Evolutionary conservation across 371 early-diverging fungal species (phyloP), one percentile per base, ranked within the genome.

Genomic region (Rhizopus arrhizus): DNA sequence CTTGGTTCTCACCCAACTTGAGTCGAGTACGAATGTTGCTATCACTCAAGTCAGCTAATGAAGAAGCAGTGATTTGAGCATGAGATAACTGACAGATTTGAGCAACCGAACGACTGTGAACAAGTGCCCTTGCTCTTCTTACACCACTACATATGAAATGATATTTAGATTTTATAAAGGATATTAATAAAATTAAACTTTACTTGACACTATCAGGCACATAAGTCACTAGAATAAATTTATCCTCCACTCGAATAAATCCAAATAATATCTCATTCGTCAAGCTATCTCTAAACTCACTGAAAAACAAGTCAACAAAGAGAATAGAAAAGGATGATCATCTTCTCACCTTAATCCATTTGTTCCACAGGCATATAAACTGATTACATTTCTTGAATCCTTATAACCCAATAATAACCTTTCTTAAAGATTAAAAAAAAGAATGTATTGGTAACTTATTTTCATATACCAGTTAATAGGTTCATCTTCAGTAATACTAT

Each of bases 391-490:
- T 58, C 86, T 78, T 15, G 87, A 83, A 48, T 86, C 88, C 57
- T 81, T 77, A 67, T 90, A 90, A 28, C 90, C 90, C 31, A 87
- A 78, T 33, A 90, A 66, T 13, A 89, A 66, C 90, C 90, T 89
- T 47, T 48, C 34, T 50, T 32, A 35, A 12, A 15, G 22, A 22
- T 22, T 28, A 12, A 10, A 55, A 34, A 11, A 10, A 55, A 34
- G 7, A 10, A 8, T 34, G 41, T 16, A 28, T 34, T 15, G 12
- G 11, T 34, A 13, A 38, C 34, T 47, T 29, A 29, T 13, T 33
- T 0, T 32, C 13, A 28, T 50, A 16, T 81, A 87, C 86, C 86
- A 86, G 65, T 86, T 71, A 11, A 75, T 85, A 16, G 69, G 69
- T 11, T 79, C 72, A 16, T 81, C 79, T 64, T 73, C 75, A 38